Conservation (phyloP, 192 early-diverging fungal species). For the Coemansia sp. region DNA sequence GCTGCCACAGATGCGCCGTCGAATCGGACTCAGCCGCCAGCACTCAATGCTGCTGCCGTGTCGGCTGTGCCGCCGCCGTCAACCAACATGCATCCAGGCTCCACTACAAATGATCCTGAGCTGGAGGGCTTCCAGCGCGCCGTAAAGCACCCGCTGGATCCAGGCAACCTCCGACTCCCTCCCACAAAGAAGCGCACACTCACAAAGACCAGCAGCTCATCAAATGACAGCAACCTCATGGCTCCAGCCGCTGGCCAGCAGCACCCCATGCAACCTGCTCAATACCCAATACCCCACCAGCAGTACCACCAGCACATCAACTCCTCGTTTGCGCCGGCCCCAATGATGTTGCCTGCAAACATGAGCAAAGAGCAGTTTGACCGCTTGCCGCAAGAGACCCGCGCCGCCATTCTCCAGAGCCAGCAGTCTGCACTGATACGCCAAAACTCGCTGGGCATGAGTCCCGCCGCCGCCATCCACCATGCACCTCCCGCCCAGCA, state of each 20-base stretch:
- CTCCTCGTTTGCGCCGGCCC: slow-evolving; percentile 26
- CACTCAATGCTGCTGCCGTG: neutral
- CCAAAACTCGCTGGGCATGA: slow-evolving; percentile 29
- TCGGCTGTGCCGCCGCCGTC: slow-evolving; percentile 22
- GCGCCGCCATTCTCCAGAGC: slow-evolving; percentile 21
- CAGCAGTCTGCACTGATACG: slow-evolving; percentile 39
- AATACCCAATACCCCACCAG: neutral
- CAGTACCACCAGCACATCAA: slow-evolving; percentile 4
- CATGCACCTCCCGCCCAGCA: slow-evolving; percentile 12
- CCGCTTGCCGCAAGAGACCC: slow-evolving; percentile 23
- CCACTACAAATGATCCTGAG: slow-evolving; percentile 39
- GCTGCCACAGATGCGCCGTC: neutral
- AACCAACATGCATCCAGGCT: slow-evolving; percentile 45
- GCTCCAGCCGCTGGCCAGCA: neutral
- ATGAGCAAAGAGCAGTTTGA: slow-evolving; percentile 44
- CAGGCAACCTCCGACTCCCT: slow-evolving; percentile 38
- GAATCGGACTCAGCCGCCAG: neutral
- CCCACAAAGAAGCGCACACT: slow-evolving; percentile 36
- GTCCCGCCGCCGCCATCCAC: neutral
- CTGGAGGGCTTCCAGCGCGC: slow-evolving; percentile 46
- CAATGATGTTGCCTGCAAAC: slow-evolving; percentile 29
- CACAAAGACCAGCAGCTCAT: slow-evolving; percentile 1
- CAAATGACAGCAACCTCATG: neutral
- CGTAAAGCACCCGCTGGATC: slow-evolving; percentile 50
- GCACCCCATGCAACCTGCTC: neutral